A percentile compares a stretch with the other conserved stretches of the same genome.
Conservation (phyloP, 202 grass and related monocot genomes). For the Alloteropsis angusta region DNA sequence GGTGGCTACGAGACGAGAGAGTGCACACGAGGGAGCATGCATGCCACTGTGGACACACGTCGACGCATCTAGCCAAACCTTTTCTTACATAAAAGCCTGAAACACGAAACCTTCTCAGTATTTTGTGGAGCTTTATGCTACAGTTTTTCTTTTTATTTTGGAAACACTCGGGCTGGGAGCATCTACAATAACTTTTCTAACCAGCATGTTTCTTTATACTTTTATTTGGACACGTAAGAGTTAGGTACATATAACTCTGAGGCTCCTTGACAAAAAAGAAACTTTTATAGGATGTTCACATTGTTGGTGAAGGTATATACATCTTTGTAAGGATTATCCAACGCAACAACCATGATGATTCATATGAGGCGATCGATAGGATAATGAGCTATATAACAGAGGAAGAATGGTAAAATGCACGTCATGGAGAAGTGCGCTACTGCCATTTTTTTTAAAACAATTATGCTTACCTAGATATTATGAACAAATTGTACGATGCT, state of each 20-base stretch:
- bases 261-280: neutral
- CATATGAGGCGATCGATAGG: neutral
- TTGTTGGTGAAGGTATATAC: neutral
- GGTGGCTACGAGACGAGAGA: slow-evolving; percentile 13
- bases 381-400: neutral
- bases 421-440: no score
- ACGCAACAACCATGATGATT: neutral
- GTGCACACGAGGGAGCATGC: neutral
- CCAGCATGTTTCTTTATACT: neutral
- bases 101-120: neutral
- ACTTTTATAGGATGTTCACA: neutral
- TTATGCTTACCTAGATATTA: no score
- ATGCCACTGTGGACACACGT: neutral
- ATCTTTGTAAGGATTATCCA: neutral
- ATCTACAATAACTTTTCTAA: neutral
- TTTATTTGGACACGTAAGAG: neutral
- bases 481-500: no score
- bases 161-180: neutral
- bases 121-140: neutral
- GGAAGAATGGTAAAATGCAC: neutral
- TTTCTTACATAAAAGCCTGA: neutral
- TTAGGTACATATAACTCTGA: neutral
- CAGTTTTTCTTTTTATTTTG: neutral
- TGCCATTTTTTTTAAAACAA: no score
- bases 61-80: neutral